These are phyloP conservation scores for Favolaschia claudopus DNA, from an alignment of 768 basidiomycete genomes.

Conservation along the genomic window DNA sequence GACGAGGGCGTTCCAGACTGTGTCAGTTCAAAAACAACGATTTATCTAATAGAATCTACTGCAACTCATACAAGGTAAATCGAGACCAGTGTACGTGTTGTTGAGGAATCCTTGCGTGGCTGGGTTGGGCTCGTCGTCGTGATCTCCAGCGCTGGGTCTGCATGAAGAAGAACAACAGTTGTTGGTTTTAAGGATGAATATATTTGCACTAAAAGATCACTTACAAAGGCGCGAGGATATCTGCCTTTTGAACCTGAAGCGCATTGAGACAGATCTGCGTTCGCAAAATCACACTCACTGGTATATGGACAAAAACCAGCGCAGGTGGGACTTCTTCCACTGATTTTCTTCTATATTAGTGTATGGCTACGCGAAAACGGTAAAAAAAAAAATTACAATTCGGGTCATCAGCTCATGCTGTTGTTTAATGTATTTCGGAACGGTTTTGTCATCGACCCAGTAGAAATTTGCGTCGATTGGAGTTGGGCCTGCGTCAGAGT, in stretches of 20 bases:
- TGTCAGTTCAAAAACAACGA: not conserved
- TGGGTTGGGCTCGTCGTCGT: slow-evolving; percentile 29
- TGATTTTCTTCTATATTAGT: not conserved
- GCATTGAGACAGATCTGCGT: not conserved
- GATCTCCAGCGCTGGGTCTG: slow-evolving; percentile 22
- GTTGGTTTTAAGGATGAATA: too few species aligned
- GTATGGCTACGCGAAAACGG: not conserved
- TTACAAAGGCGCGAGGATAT: slow-evolving; percentile 23
- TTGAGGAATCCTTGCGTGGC: slow-evolving; percentile 28
- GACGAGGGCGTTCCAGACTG: slow-evolving; percentile 27
- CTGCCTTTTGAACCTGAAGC: slow-evolving; percentile 24
- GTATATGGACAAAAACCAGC: slow-evolving; percentile 28
- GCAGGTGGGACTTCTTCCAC: slow-evolving; percentile 27
- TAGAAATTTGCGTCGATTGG: slow-evolving; percentile 21
- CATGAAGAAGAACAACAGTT: not conserved
- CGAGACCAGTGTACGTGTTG: slow-evolving; percentile 25
- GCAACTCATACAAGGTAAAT: slow-evolving; percentile 21
- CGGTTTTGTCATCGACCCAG: slow-evolving; percentile 27
- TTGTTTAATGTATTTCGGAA: slow-evolving; percentile 26
- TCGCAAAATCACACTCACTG: slow-evolving; percentile 5
- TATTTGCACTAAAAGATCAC: not conserved
- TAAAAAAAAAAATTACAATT: not conserved
- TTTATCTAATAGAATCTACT: not conserved
- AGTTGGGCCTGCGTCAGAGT: slow-evolving; percentile 3
- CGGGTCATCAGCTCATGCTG: slow-evolving; percentile 18